Evolutionary conservation across 2,329 filamentous ascomycete species (phyloP).

Genomic region (Ilyonectria sp.): DNA sequence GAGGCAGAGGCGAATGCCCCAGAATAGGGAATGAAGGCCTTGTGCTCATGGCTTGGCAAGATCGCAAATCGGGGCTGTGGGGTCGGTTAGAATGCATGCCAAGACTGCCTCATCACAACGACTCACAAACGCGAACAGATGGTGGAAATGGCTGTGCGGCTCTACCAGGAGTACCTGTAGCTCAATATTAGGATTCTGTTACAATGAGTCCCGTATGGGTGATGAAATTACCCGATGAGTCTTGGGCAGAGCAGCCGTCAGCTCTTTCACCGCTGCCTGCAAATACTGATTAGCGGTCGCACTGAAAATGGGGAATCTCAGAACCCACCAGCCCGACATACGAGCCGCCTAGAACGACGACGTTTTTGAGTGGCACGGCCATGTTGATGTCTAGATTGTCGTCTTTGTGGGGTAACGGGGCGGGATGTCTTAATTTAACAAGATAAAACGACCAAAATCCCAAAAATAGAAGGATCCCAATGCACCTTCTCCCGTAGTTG

Average conservation of each 20-base stretch:
- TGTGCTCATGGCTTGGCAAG: constrained; percentile 58
- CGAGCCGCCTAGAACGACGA: constrained; percentile 47
- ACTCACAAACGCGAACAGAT: constrained; percentile 60
- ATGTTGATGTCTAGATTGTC: constrained; percentile 22
- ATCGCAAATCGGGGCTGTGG: constrained; percentile 60
- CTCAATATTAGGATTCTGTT: background rate
- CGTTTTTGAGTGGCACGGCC: constrained; percentile 43
- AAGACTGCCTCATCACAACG: background rate
- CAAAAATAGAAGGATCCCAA: constrained; percentile 23
- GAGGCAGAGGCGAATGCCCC: constrained; percentile 39
- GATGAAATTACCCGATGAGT: constrained; percentile 39
- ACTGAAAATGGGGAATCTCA: background rate
- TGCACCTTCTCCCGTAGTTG: background rate
- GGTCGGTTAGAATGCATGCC: background rate
- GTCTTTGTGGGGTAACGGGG: background rate
- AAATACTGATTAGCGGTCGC: background rate
- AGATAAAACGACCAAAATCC: constrained; percentile 7
- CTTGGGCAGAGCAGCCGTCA: constrained; percentile 38
- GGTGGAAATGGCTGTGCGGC: constrained; percentile 67
- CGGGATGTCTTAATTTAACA: background rate
- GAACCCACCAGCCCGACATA: constrained; percentile 46
- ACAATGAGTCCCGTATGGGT: accelerated
- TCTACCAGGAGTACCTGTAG: constrained; percentile 62
- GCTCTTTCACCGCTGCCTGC: constrained; percentile 45
- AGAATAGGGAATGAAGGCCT: constrained; percentile 65